phyloP scores from a whole-genome alignment of 2,329 filamentous ascomycete genomes.

The Coniella lustricola region DNA sequence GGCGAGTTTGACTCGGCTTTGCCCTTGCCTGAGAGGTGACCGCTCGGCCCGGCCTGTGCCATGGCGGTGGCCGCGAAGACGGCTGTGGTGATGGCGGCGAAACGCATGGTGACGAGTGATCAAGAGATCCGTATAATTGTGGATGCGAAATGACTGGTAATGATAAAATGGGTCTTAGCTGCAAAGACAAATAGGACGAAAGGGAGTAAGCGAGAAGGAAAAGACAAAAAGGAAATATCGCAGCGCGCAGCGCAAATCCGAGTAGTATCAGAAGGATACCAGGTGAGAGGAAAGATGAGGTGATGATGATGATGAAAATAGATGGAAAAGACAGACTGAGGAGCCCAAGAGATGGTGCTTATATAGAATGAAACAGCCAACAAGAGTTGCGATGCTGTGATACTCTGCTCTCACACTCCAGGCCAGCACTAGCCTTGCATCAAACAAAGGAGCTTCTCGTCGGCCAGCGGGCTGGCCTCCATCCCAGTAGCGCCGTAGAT shows the following conservation, averaged over 20 bases:
- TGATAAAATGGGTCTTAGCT: background rate
- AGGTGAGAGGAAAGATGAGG: background rate
- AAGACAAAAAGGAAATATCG: background rate
- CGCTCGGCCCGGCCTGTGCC: background rate
- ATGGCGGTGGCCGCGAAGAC: background rate
- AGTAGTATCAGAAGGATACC: background rate
- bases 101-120: background rate
- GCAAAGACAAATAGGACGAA: background rate
- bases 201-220: background rate
- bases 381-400: too few species aligned
- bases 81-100: background rate
- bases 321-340: background rate
- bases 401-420: background rate
- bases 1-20: too few species aligned
- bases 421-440: too few species aligned
- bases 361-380: background rate
- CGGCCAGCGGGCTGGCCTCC: too few species aligned
- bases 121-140: background rate
- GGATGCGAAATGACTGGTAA: background rate
- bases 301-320: background rate
- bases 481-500: too few species aligned
- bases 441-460: too few species aligned
- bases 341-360: background rate
- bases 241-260: background rate
- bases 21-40: background rate